phyloP scores from a whole-genome alignment of 768 basidiomycete species.

The Calocybe cyanea region DNA sequence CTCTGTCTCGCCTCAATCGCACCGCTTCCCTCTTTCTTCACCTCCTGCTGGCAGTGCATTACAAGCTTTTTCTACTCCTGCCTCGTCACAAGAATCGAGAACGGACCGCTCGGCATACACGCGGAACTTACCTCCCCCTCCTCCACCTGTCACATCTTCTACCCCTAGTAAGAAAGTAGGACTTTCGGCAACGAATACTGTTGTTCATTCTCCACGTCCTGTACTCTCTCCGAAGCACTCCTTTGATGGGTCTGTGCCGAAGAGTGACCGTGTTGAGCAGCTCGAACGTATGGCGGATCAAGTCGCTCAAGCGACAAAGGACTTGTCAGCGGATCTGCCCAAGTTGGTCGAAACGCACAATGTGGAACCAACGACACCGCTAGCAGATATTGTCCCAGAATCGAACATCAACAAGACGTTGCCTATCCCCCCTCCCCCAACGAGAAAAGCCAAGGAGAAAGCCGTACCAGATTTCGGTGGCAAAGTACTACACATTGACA shows the following conservation, averaged over 20 bases:
- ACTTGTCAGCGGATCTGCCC: constrained; percentile 38
- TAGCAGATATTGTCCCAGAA: neutral
- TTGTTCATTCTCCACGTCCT: constrained; percentile 64
- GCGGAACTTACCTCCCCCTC: constrained; percentile 6
- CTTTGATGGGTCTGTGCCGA: constrained; percentile 36
- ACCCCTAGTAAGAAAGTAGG: neutral
- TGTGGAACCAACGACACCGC: neutral
- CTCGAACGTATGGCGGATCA: constrained; percentile 73
- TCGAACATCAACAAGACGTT: constrained; percentile 52
- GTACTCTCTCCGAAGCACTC: constrained; percentile 64
- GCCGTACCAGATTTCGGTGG: constrained; percentile 4
- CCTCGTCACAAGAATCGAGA: neutral
- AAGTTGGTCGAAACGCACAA: constrained; percentile 1
- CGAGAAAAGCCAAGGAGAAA: constrained; percentile 28
- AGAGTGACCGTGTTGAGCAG: constrained; percentile 59
- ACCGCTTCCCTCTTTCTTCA: constrained; percentile 42
- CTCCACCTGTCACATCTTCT: constrained; percentile 1
- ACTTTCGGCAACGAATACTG: constrained; percentile 23
- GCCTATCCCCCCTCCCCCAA: constrained; percentile 53
- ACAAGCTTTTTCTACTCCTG: constrained; percentile 6
- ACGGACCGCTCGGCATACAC: neutral
- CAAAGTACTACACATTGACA: constrained; percentile 26
- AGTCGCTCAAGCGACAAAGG: constrained; percentile 32
- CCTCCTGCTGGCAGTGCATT: constrained; percentile 16
- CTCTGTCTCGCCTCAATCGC: constrained; percentile 60